Conservation (phyloP, 1,139 yeast species). For the Lipomyces yarrowii region DNA sequence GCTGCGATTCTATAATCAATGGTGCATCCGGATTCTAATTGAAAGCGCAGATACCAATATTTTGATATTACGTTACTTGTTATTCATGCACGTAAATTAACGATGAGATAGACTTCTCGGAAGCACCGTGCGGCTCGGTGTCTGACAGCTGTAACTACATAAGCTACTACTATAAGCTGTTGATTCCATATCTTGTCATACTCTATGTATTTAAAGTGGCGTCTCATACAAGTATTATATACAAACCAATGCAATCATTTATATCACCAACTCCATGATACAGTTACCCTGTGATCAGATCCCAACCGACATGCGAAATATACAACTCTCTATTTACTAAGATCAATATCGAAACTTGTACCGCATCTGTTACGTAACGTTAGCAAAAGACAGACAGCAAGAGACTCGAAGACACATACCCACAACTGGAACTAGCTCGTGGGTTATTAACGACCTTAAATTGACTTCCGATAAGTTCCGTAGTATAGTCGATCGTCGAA, state of each 20-base stretch:
- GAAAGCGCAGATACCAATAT: neutral
- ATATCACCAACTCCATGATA: neutral
- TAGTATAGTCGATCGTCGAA: slow-evolving; percentile 84
- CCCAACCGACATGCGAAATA: neutral
- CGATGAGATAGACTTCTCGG: too few relatives aligned
- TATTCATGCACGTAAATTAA: too few relatives aligned
- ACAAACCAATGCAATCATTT: neutral
- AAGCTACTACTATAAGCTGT: too few relatives aligned
- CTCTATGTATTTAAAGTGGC: neutral
- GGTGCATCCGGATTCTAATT: neutral
- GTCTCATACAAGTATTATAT: neutral
- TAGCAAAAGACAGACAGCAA: neutral
- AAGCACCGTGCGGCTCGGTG: neutral
- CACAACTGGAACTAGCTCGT: slow-evolving; percentile 88
- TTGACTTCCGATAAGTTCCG: slow-evolving; percentile 92
- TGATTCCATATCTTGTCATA: neutral
- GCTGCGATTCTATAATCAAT: neutral
- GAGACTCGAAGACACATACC: slow-evolving; percentile 42
- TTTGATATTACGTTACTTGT: too few relatives aligned
- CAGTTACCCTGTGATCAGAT: neutral
- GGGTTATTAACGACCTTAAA: slow-evolving; percentile 92
- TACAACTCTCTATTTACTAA: slow-evolving; percentile 42
- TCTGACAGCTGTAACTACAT: too few relatives aligned
- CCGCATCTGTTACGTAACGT: slow-evolving; percentile 59
- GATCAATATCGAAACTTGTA: slow-evolving; percentile 86